Evolutionary conservation across 306 rosid species (phyloP), one percentile per base, ranked within the genome.

Genomic region (Mimosa bimucronata): DNA sequence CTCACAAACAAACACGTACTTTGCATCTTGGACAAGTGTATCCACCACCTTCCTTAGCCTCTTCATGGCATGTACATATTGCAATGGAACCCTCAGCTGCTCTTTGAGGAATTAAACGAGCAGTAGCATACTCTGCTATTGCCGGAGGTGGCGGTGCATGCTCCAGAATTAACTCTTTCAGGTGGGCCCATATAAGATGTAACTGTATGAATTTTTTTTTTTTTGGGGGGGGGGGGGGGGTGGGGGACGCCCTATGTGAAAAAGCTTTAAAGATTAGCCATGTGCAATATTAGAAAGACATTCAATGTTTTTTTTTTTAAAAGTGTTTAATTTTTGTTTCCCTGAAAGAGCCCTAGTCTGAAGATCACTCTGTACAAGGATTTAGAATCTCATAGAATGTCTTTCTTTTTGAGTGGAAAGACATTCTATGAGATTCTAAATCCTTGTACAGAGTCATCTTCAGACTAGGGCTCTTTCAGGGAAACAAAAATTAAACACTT

Each of bases 61-160:
- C 96, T 82, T 92, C 92, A 73, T 95, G 98, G 78, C 98, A 92
- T 18, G 96, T 85, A 80, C 98, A 91, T 71, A 92, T 95, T 53
- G 97, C 98, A 25, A 95, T 88, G 79, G 95, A 90, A 81, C 94
- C 85, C 86, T 92, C 98, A 25, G 92, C 98, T 29, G 93, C 97
- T 89, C 98, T 89, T 88, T 95, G 98, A 28, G 98, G 98, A 84
- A 95, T 92, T 87, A 95, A 87, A 85, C 86, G 92, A 53, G 98
- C 88, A 78, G 87, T 87, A 34, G 98, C 98, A 80, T 86, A 92
- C 79, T 94, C 98, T 75, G 98, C 97, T 84, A 94, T 92, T 64
- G 98, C 97, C 29, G 98, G 98, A 79, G 98, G 97, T 66, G 98
- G 98, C 9, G 98, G 97, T 53, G 97, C 97, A 74, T 95, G 98